Conservation (phyloP, 2,329 filamentous ascomycete species). For the Zymoseptoria tritici region DNA sequence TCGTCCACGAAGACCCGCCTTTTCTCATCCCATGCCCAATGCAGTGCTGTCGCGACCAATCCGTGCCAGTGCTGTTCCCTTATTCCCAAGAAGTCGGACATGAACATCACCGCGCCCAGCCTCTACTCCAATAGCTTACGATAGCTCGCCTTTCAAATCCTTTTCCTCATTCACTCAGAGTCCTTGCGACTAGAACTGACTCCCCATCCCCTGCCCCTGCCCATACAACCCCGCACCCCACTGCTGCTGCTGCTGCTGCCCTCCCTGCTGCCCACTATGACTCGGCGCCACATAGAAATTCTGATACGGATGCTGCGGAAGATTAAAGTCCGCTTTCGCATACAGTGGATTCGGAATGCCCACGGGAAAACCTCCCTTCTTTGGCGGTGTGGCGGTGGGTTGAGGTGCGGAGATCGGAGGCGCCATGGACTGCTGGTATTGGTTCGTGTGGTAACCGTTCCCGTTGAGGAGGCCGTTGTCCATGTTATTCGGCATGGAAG, state of each 20-base stretch:
- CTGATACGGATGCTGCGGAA: slow-evolving; percentile 74
- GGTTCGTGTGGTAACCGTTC: slow-evolving; percentile 22
- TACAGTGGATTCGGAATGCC: slow-evolving; percentile 64
- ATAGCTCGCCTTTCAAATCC: too few species aligned
- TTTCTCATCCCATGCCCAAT: neutral
- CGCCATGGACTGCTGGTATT: slow-evolving; percentile 14
- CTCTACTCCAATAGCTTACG: too few species aligned
- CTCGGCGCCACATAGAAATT: slow-evolving; percentile 56
- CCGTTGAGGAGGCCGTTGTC: slow-evolving; percentile 22
- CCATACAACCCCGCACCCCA: neutral
- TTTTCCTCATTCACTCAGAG: too few species aligned
- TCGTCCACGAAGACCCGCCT: neutral
- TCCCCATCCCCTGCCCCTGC: neutral
- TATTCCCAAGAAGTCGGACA: too few species aligned
- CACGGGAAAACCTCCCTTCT: slow-evolving; percentile 31
- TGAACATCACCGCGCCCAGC: too few species aligned
- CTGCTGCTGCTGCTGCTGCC: neutral
- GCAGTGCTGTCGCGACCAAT: neutral
- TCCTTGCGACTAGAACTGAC: neutral
- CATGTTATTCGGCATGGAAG: slow-evolving; percentile 11
- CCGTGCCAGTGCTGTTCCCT: neutral
- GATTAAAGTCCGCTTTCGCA: slow-evolving; percentile 64
- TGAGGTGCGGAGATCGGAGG: slow-evolving; percentile 26
- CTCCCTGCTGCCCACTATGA: neutral
- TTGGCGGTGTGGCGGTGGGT: slow-evolving; percentile 10